These are phyloP conservation scores for Parietichytrium sp. DNA, from an alignment of 108 stramenopile genomes.

Conservation along the genomic window DNA sequence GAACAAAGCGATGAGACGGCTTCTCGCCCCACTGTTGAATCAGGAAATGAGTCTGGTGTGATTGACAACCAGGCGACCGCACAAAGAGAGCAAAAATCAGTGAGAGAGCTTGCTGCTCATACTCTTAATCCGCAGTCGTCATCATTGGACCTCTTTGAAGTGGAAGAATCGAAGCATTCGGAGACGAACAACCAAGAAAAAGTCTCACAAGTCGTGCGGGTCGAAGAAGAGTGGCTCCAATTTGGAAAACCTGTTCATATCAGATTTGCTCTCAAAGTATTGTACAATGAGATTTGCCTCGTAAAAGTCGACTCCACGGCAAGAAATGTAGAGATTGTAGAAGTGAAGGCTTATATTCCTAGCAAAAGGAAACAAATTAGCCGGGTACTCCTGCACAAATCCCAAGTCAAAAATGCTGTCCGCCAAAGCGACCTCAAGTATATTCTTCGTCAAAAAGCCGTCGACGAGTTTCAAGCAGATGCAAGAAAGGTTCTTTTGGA, in stretches of 20 bases:
- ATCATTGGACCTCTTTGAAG: too few relatives aligned
- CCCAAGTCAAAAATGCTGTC: not conserved
- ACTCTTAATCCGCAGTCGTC: too few relatives aligned
- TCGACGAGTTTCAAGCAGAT: not conserved
- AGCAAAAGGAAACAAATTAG: not conserved
- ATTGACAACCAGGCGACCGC: too few relatives aligned
- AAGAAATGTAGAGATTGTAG: slow-evolving; percentile 2
- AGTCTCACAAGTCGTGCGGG: too few relatives aligned
- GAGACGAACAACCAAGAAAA: too few relatives aligned
- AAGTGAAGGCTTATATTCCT: not conserved
- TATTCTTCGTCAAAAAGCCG: not conserved
- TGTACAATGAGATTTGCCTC: slow-evolving; percentile 24
- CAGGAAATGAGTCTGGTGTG: too few relatives aligned
- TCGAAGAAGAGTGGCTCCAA: slow-evolving; percentile 10
- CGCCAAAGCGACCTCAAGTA: not conserved
- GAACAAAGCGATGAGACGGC: too few relatives aligned
- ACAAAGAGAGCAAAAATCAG: too few relatives aligned
- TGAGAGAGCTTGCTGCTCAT: too few relatives aligned
- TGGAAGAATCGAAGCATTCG: too few relatives aligned
- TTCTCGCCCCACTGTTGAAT: too few relatives aligned
- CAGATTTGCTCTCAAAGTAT: not conserved
- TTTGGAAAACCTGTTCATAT: not conserved
- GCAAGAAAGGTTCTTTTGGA: not conserved
- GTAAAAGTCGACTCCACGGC: not conserved
- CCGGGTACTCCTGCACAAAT: slow-evolving; percentile 9